Conservation (phyloP, 257 asterid genomes). For the Scutellaria galericulata region DNA sequence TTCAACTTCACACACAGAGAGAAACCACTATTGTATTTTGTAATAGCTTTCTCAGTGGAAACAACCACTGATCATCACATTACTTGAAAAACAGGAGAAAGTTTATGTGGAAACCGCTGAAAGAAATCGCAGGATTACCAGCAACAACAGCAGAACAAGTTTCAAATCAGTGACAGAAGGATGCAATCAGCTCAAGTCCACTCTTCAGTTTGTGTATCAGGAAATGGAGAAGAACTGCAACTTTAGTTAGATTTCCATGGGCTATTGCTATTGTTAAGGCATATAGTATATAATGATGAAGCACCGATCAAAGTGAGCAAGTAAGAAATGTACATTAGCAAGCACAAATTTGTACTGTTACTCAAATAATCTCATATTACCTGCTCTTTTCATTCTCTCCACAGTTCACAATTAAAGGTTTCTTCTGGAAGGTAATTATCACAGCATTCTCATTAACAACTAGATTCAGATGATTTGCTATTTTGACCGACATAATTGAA, state of each 20-base stretch:
- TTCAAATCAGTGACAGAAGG: not conserved
- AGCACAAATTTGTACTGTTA: not conserved
- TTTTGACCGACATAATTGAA: too few relatives aligned
- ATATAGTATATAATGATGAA: not conserved
- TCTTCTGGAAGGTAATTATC: too few relatives aligned
- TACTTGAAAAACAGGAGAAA: slow-evolving; percentile 63
- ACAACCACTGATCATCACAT: not conserved
- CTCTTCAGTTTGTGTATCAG: not conserved
- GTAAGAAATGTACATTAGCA: slow-evolving; percentile 14
- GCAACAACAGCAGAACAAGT: slow-evolving; percentile 32
- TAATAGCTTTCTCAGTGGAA: not conserved
- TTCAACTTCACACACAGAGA: not conserved
- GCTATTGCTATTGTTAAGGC: not conserved
- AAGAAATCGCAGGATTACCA: slow-evolving; percentile 64
- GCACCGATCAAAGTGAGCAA: not conserved
- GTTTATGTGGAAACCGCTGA: slow-evolving; percentile 83
- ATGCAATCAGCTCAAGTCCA: too few relatives aligned
- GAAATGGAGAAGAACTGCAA: slow-evolving; percentile 3
- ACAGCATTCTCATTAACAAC: too few relatives aligned
- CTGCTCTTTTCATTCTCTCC: not conserved
- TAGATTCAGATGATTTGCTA: too few relatives aligned
- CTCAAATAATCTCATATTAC: not conserved
- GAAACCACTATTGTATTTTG: not conserved
- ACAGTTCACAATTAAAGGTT: too few relatives aligned
- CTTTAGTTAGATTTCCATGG: slow-evolving; percentile 15